Evolutionary conservation across 805 yeast genomes (phyloP), one percentile per base, ranked within the genome.

Genomic region (Peterozyma toletana): DNA sequence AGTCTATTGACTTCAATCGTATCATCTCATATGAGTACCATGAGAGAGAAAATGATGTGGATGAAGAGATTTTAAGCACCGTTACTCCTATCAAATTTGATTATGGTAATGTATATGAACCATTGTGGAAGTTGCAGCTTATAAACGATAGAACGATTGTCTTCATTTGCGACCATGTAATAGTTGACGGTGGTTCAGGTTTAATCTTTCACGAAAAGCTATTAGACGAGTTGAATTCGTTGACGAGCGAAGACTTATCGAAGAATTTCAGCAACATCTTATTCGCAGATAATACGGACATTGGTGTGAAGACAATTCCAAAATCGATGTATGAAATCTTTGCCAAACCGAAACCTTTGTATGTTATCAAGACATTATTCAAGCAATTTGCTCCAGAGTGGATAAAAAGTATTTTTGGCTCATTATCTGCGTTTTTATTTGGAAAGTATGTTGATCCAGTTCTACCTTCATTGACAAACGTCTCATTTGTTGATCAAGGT

Each of bases 161-260:
- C 9, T 51, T 65, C 33, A 41, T 40, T 18, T 59, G 56, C 43
- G 63, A 64, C 21, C 70, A 59, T 44, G 27, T 56, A 3, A 44
- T 62, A 10, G 56, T 59, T 36, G 71, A 67, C 49, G 72, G 70
- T 2, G 53, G 53, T 13, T 53, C 66, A 13, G 66, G 63, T 2
- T 43, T 46, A 14, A 50, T 49, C 37, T 62, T 66, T 47, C 67
- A 62, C 37, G 45, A 50, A 15, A 55, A 57, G 21, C 53, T 64
- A 27, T 38, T 51, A 11, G 37, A 46, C 16, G 53, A 51, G 34
- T 37, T 53, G 43, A 48, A 21, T 27, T 30, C 42, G 31, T 36
- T 35, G 44, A 47, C 41, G 27, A 21, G 27, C 44, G 47, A 13
- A 36, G 48, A 35, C 11, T 50, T 29, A 43, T 45, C 15, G 18